Percentiles rank a stretch among this genome's conserved stretches.
phyloP scores from a whole-genome alignment of 495 filamentous ascomycete species.

The Xylaria cubensis region DNA sequence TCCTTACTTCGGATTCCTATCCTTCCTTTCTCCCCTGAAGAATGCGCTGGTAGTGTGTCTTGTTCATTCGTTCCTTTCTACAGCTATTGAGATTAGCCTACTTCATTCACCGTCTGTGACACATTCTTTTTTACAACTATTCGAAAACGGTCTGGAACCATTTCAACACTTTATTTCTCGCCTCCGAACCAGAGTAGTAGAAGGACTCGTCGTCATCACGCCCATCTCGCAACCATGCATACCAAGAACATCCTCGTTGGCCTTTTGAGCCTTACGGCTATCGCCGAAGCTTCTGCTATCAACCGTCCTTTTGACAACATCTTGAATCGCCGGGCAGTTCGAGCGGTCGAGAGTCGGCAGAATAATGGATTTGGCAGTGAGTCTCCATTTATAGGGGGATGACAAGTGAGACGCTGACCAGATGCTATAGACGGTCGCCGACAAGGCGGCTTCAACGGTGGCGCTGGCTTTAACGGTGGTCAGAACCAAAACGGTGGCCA shows the following conservation, averaged over 20 bases:
- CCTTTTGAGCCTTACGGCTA: constrained; percentile 51
- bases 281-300: constrained; percentile 49
- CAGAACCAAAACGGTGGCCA: constrained; percentile 21
- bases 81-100: constrained; percentile 45
- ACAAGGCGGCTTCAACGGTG: constrained; percentile 17
- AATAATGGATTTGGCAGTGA: constrained; percentile 15
- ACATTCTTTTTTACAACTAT: constrained; percentile 45
- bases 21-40: constrained; percentile 40
- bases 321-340: constrained; percentile 35
- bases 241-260: constrained; percentile 51
- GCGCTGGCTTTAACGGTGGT: constrained; percentile 24
- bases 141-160: constrained; percentile 59
- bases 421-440: constrained; percentile 7
- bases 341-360: constrained; percentile 29
- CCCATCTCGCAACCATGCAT: constrained; percentile 47
- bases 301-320: constrained; percentile 43
- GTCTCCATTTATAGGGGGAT: background rate
- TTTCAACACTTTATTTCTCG: constrained; percentile 39
- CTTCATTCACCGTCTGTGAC: constrained; percentile 51
- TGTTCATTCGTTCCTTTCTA: constrained; percentile 56
- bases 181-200: constrained; percentile 30
- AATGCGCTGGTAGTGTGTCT: constrained; percentile 56
- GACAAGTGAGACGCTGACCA: background rate
- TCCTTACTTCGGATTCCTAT: constrained; percentile 37
- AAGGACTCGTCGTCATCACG: constrained; percentile 28